These are phyloP conservation scores for Gyromitra esculenta DNA, from an alignment of 2,329 filamentous ascomycete species.

Conservation along the genomic window DNA sequence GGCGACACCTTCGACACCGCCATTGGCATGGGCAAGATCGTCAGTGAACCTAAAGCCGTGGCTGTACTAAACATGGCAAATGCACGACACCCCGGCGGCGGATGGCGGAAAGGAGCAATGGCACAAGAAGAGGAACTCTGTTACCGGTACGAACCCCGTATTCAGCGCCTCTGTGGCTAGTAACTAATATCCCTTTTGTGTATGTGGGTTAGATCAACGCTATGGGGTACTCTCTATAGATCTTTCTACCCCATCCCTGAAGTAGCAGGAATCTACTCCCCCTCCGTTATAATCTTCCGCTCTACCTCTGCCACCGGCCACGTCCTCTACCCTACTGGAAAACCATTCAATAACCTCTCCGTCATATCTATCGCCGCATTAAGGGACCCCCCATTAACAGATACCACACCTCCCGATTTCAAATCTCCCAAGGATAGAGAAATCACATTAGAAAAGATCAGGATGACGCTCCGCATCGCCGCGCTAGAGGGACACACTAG, in stretches of 20 bases:
- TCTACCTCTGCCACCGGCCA: conserved; percentile 55
- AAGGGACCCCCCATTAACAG: conserved; percentile 60
- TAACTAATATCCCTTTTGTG: not conserved
- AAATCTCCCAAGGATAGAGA: conserved; percentile 59
- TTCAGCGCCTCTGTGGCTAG: conserved; percentile 59
- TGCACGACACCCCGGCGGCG: conserved; percentile 68
- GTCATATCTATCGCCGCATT: conserved; percentile 71
- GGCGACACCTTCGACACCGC: conserved; percentile 66
- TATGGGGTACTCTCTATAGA: conserved; percentile 64
- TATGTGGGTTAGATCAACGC: conserved; percentile 59
- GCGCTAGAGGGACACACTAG: conserved; percentile 67
- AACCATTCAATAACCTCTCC: conserved; percentile 66
- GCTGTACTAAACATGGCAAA: conserved; percentile 75
- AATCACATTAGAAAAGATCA: conserved; percentile 71
- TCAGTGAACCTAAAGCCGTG: conserved; percentile 59
- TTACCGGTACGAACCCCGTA: conserved; percentile 65
- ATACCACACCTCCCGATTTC: conserved; percentile 50
- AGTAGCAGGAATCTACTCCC: conserved; percentile 69
- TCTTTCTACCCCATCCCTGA: conserved; percentile 67
- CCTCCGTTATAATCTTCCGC: conserved; percentile 70
- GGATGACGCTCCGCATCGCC: conserved; percentile 69
- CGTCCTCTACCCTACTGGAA: conserved; percentile 41
- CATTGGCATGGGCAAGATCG: conserved; percentile 42
- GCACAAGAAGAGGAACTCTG: conserved; percentile 77
- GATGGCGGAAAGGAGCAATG: conserved; percentile 70